Percentiles rank a stretch among this genome's conserved stretches.
Evolutionary conservation across 2,329 filamentous ascomycete genomes (phyloP).

Genomic region (Calonectria hawksworthii): DNA sequence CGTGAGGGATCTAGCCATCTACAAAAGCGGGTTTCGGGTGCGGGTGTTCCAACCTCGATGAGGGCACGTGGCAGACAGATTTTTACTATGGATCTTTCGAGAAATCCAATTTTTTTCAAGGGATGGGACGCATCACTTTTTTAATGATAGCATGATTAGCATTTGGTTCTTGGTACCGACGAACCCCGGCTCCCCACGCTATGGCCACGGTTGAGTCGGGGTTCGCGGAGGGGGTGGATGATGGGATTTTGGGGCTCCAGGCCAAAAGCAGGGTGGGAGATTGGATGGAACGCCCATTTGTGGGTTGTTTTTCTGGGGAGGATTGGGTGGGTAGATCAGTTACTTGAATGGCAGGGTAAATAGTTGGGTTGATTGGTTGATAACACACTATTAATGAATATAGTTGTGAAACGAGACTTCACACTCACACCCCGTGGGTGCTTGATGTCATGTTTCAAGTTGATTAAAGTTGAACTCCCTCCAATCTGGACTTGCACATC

Average conservation of each 20-base stretch:
- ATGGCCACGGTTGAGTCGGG: conserved; percentile 35
- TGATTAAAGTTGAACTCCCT: conserved; percentile 12
- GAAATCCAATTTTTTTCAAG: conserved; percentile 35
- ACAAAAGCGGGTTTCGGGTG: conserved; percentile 15
- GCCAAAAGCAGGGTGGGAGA: conserved; percentile 25
- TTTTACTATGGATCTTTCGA: conserved; percentile 30
- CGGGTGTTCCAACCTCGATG: conserved; percentile 5
- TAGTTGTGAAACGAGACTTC: conserved; percentile 40
- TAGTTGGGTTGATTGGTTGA: conserved; percentile 34
- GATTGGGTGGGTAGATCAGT: conserved; percentile 34
- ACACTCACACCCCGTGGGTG: conserved; percentile 13
- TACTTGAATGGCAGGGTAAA: conserved; percentile 35
- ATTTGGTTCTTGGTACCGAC: conserved; percentile 51
- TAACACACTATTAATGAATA: conserved; percentile 49
- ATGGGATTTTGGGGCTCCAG: conserved; percentile 15
- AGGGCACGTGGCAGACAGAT: conserved; percentile 29
- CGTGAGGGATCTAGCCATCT: conserved; percentile 21
- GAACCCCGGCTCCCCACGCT: conserved; percentile 39
- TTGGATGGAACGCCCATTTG: conserved; percentile 32
- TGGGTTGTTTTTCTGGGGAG: conserved; percentile 25
- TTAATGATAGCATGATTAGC: conserved; percentile 57
- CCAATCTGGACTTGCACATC: conserved; percentile 14
- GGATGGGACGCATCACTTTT: conserved; percentile 47
- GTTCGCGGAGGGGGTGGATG: conserved; percentile 23
- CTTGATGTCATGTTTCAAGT: conserved; percentile 17